Evolutionary conservation across 768 basidiomycete species (phyloP).

Genomic region (Grammothele lineata): DNA sequence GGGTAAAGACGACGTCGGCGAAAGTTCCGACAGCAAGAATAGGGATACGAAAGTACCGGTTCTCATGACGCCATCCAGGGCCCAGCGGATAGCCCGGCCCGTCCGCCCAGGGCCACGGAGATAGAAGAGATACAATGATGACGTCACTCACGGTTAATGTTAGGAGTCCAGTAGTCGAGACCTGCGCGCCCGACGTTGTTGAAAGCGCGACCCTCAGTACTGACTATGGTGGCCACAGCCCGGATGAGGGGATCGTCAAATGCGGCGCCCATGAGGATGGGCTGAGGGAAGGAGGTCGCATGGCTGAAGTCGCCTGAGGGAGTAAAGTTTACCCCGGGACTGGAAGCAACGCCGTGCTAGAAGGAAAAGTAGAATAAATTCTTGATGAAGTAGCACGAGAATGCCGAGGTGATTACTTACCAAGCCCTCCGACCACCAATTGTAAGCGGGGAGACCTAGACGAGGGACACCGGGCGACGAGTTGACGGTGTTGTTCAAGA

Average conservation of each 20-base stretch:
- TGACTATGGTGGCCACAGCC: conserved; percentile 44
- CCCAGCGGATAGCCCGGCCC: too few relatives aligned
- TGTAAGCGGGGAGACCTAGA: conserved; percentile 51
- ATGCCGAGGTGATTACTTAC: conserved; percentile 36
- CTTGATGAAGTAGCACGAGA: not conserved
- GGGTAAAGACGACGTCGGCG: not conserved
- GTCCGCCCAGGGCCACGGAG: too few relatives aligned
- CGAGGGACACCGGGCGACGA: conserved; percentile 47
- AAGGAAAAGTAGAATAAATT: not conserved
- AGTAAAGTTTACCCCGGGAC: conserved; percentile 50
- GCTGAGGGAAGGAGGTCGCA: conserved; percentile 57
- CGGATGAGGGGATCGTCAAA: conserved; percentile 53
- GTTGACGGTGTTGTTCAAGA: conserved; percentile 49
- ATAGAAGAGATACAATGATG: too few relatives aligned
- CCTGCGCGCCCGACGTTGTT: conserved; percentile 51
- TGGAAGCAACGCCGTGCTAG: conserved; percentile 49
- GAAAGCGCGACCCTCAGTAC: conserved; percentile 56
- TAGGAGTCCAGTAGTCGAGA: conserved; percentile 54
- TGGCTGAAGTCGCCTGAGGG: conserved; percentile 47
- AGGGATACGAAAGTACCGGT: too few relatives aligned
- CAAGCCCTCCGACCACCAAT: conserved; percentile 60
- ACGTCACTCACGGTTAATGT: conserved; percentile 27
- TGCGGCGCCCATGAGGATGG: conserved; percentile 49
- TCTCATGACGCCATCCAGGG: not conserved
- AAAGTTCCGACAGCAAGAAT: not conserved